Base-by-base conservation (phyloP, 306 rosid genomes). In the Cucurbita moschata region DNA sequence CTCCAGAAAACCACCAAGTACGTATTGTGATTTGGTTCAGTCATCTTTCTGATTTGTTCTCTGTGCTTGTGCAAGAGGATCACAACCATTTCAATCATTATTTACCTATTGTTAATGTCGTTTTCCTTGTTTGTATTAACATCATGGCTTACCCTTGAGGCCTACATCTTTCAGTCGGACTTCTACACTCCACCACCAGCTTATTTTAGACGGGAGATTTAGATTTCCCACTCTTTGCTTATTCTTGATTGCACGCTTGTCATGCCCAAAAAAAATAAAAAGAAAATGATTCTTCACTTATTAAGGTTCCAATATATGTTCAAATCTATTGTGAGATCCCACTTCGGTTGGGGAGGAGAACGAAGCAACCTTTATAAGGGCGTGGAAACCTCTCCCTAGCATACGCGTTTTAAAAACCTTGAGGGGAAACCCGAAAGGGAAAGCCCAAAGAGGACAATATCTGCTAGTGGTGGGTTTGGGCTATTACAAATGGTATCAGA, bases 1-100 rank as follows among this genome's bases (percentile, higher is more conserved):
- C 79, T 94, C 56, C 78, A 75, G 83, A 91, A 84, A 62, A 87
- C 96, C 62, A 86, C 88, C 37, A 84, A 72, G 97, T 94, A 91
- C 78, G 90, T 43, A 23, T 30, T 73, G 18, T 65, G 47, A 57
- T 43, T 26, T 49, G 43, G 4, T 57, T 18, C 15, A 4, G 26
- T 40, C 63, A 54, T 73, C 51, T 64, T 5, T 40, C 39, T 58
- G 30, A 23, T 68, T 19, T 16, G 30, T n/a, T 51, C 50, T 47
- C 49, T 71, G 74, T 23, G 15, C 19, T 35, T 30, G 26, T 35
- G 8, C 50, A 10, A 26, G 72, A 66, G 46, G 18, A 44, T 42
- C 38, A 23, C n/a, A 18, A 21, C 40, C 72, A 43, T 66, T 19
- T 21, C 40, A 67, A 19, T 21, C 55, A 12, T 49, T 47, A 14